Base-by-base conservation (phyloP, 768 basidiomycete species). In the Suillus spraguei region DNA sequence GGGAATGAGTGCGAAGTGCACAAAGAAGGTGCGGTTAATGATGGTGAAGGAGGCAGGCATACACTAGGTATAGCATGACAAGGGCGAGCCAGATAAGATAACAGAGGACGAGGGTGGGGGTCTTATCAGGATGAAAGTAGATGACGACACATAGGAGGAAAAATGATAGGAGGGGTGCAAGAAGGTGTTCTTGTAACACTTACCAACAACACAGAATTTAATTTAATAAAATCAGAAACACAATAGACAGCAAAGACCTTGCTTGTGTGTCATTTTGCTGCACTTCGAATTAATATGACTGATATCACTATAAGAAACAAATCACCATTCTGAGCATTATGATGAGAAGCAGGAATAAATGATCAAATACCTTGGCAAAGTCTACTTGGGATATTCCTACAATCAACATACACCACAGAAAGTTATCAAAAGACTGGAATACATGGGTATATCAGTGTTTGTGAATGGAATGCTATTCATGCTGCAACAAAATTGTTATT, bases 331-430 rank as follows among this genome's bases (percentile, higher is more conserved):
- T 64, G 4, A 65, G 62, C 42, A 64, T 68, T 10, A 33, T 70
- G 56, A 68, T 44, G 77, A 69, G 24, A 62, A 67, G 33, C 71
- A 78, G 78, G 78, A 82, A 24, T 71, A 28, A 60, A 53, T 61
- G 63, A 53, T 64, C 65, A n/a, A 67, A 67, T 56, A 24, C 65
- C 6, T 42, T 76, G 36, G 3, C 70, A 74, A 54, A 69, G 63
- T 32, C 33, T 73, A 20, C 59, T 75, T 3, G 71, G 76, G 0
- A 62, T 79, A 7, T 77, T 76, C 52, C 61, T 73, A 14, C 75
- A 77, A 54, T 68, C 71, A 3, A 61, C 41, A 28, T n/a, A 67
- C 71, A 4, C 72, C 74, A 3, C 65, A 76, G 49, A 65, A 64
- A 33, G 71, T 75, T 1, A 68, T 76, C 35, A 63, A 73, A 39